Conservation (phyloP, 495 filamentous ascomycete species). For the Penicillium ochrochloron region DNA sequence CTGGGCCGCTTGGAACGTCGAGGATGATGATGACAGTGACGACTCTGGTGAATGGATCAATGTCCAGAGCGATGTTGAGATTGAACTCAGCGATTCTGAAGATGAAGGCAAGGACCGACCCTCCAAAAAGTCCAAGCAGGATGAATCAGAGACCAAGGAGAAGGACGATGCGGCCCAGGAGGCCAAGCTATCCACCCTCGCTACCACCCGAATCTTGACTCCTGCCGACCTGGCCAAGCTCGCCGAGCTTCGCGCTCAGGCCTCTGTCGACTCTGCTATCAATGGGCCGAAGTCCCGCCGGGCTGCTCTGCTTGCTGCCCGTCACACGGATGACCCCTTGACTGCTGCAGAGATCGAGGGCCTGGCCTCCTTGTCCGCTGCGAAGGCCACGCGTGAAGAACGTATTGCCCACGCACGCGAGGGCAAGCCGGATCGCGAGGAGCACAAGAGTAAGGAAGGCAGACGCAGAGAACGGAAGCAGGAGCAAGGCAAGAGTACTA, state of each 20-base stretch:
- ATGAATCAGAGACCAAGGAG: constrained; percentile 28
- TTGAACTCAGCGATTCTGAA: constrained; percentile 73
- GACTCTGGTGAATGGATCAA: constrained; percentile 91
- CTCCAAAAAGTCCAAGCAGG: constrained; percentile 61
- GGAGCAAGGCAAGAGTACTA: constrained; percentile 87
- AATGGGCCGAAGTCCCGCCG: constrained; percentile 50
- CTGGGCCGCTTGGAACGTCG: constrained; percentile 85
- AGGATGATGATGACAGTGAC: constrained; percentile 71
- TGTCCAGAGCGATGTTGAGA: constrained; percentile 82
- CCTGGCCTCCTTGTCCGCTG: constrained; percentile 66
- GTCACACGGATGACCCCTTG: constrained; percentile 79
- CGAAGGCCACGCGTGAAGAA: constrained; percentile 79
- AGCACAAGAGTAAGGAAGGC: constrained; percentile 82
- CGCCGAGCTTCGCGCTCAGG: constrained; percentile 77
- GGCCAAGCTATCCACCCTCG: constrained; percentile 64
- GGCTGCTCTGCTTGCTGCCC: constrained; percentile 45
- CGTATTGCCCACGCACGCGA: constrained; percentile 77
- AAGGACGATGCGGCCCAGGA: constrained; percentile 34
- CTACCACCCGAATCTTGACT: constrained; percentile 87
- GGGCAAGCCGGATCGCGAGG: constrained; percentile 70
- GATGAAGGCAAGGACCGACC: constrained; percentile 65
- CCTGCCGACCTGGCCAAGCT: constrained; percentile 92
- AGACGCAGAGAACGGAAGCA: constrained; percentile 82
- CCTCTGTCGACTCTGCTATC: constrained; percentile 67
- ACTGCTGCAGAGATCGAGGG: constrained; percentile 87